Evolutionary conservation across 352 stramenopile genomes (phyloP).

Genomic region (Phytophthora quininea): DNA sequence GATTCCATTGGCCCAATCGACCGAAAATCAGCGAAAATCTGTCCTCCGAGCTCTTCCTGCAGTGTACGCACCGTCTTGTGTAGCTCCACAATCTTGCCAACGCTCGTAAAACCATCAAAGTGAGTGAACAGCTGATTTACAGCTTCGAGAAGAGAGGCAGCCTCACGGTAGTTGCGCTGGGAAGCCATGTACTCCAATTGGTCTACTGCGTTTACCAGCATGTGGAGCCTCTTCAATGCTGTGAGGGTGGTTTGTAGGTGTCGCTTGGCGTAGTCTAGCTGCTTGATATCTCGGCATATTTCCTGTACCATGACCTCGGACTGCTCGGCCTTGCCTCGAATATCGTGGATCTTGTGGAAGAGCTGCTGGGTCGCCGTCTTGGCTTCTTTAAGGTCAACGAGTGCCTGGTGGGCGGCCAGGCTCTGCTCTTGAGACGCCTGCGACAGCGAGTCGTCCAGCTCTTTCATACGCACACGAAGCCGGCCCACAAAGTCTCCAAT

Average conservation of each 20-base stretch:
- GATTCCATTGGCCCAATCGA: slow-evolving; percentile 75
- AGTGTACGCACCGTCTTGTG: slow-evolving; percentile 90
- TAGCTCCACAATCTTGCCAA: slow-evolving; percentile 94
- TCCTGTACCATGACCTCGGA: slow-evolving; percentile 97
- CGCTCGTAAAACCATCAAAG: slow-evolving; percentile 95
- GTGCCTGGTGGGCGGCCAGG: slow-evolving; percentile 72
- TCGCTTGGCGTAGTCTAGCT: slow-evolving; percentile 97
- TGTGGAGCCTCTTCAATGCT: slow-evolving; percentile 97
- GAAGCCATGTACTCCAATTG: slow-evolving; percentile 87
- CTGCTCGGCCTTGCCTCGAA: slow-evolving; percentile 94
- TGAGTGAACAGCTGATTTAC: slow-evolving; percentile 96
- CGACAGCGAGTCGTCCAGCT: slow-evolving; percentile 82
- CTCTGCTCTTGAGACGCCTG: slow-evolving; percentile 83
- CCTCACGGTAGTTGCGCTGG: slow-evolving; percentile 92
- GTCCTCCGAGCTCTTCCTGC: slow-evolving; percentile 84
- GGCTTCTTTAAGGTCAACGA: slow-evolving; percentile 85
- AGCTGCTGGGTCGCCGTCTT: slow-evolving; percentile 89
- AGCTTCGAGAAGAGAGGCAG: slow-evolving; percentile 96
- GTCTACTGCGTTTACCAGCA: slow-evolving; percentile 97
- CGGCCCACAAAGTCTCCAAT: slow-evolving; percentile 87
- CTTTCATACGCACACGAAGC: slow-evolving; percentile 78
- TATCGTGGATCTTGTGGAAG: slow-evolving; percentile 92
- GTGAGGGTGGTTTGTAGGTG: slow-evolving; percentile 96
- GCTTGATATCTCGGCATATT: slow-evolving; percentile 99
- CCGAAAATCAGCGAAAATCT: slow-evolving; percentile 93